Base-by-base conservation (phyloP, 2,329 filamentous ascomycete species). In the Fusarium pininemorale region DNA sequence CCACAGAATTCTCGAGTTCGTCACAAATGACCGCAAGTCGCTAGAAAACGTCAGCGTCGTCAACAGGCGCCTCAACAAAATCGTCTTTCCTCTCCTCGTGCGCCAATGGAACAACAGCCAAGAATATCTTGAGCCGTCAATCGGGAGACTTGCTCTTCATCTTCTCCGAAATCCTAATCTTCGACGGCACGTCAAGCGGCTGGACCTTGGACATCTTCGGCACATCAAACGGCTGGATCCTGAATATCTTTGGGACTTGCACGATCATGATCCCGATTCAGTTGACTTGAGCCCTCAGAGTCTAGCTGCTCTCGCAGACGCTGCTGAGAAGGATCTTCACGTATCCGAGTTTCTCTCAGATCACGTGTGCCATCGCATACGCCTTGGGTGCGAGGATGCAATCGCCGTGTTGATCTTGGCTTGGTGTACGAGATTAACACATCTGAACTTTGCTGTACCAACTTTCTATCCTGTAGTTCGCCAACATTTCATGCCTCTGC, bases 21-120 rank as follows among this genome's bases (percentile, higher is more conserved):
- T 38, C 4, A n/a, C 37, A 32, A 7, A 1, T 3, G 6, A 30
- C 3, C 14, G 20, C 0, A 0, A 2, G 0, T 66, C 48, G 0
- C 24, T 66, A 5, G 20, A 24, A 18, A 66, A 16, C 4, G 7
- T 50, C 5, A 45, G 61, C 7, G 50, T 57, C 15, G 7, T 38
- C 5, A 50, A 20, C 18, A 35, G 42, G 6, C 5, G 13, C 12
- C 42, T 66, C 13, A 66, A 42, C 14, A 37, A 26, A 32, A 42
- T 66, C 1, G 16, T 18, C 22, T 65, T 30, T 26, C 50, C 50
- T 38, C 39, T 56, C 4, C 18, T 65, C 6, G 42, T 66, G 3
- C 22, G 37, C 20, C 37, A 26, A 57, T 66, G 63, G 63, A 22
- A 13, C 3, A 32, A 50, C 15, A 57, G 61, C 30, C 35, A 41